phyloP scores from a whole-genome alignment of 2,329 filamentous ascomycete genomes.

The Tolypocladium ovalisporum region DNA sequence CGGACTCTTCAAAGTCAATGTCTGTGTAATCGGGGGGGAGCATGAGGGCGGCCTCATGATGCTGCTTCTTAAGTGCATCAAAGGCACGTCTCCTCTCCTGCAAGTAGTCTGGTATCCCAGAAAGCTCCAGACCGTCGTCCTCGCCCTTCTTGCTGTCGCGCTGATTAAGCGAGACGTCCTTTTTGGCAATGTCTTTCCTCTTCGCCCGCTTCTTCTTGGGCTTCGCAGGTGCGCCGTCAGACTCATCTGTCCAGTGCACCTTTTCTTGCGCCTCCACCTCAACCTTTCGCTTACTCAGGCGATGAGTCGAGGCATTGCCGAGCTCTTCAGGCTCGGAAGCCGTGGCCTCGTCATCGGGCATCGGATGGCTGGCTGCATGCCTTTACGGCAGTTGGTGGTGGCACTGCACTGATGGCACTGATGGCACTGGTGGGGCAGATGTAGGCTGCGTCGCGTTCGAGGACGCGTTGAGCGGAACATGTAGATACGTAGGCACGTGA shows the following conservation, averaged over 20 bases:
- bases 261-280: constrained; percentile 27
- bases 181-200: constrained; percentile 17
- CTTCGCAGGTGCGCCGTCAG: constrained; percentile 46
- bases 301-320: constrained; percentile 2
- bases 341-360: constrained; percentile 13
- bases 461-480: neutral
- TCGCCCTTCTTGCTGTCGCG: constrained; percentile 24
- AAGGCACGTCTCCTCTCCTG: constrained; percentile 57
- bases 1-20: constrained; percentile 53
- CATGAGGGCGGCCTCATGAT: constrained; percentile 59
- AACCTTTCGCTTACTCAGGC: constrained; percentile 25
- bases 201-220: constrained; percentile 28
- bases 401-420: no score
- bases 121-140: constrained; percentile 34
- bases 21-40: constrained; percentile 69
- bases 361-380: constrained; percentile 9
- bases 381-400: neutral
- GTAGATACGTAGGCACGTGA: neutral
- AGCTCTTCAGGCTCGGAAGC: constrained; percentile 9
- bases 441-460: neutral
- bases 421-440: no score
- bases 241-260: constrained; percentile 47
- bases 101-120: constrained; percentile 64
- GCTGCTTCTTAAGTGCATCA: constrained; percentile 44
- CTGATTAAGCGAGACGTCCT: constrained; percentile 9